Percentiles rank a stretch among this genome's conserved stretches.
Evolutionary conservation across 75 land plant genomes (phyloP).

Genomic region (Adiantum capillusveneris): DNA sequence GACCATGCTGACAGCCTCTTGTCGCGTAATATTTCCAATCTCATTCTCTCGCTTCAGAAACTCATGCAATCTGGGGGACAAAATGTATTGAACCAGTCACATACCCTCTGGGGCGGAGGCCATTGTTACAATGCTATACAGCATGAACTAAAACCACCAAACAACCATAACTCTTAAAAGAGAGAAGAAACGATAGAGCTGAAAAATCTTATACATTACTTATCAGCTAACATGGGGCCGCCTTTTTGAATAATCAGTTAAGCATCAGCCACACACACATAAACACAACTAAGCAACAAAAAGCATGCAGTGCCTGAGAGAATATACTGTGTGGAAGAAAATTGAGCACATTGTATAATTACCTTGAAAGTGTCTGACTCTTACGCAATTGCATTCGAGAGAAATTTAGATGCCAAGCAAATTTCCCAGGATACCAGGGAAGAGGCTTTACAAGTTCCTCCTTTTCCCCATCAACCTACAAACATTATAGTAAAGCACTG

Average conservation of each 20-base stretch:
- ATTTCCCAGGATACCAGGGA: constrained; percentile 94
- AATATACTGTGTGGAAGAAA: neutral
- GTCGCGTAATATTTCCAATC: constrained; percentile 90
- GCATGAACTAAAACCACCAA: constrained; percentile 3
- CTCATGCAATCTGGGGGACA: constrained; percentile 65
- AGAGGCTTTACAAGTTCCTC: constrained; percentile 57
- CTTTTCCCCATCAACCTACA: constrained; percentile 20
- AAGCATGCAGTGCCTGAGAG: too few relatives aligned
- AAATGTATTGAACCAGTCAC: too few relatives aligned
- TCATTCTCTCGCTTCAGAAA: constrained; percentile 96
- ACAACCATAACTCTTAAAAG: too few relatives aligned
- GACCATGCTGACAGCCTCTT: constrained; percentile 99
- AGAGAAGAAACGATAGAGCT: too few relatives aligned
- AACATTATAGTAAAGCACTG: neutral
- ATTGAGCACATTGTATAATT: too few relatives aligned
- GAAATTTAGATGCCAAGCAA: constrained; percentile 93
- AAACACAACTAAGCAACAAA: too few relatives aligned
- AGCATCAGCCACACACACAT: too few relatives aligned
- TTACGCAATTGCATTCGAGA: constrained; percentile 91
- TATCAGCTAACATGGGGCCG: too few relatives aligned
- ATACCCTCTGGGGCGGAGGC: too few relatives aligned
- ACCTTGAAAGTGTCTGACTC: constrained; percentile 85
- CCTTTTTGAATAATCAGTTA: too few relatives aligned
- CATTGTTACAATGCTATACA: too few relatives aligned
- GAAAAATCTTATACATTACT: too few relatives aligned